Conservation (phyloP, 2,329 filamentous ascomycete genomes). For the Penicillium olsonii region DNA sequence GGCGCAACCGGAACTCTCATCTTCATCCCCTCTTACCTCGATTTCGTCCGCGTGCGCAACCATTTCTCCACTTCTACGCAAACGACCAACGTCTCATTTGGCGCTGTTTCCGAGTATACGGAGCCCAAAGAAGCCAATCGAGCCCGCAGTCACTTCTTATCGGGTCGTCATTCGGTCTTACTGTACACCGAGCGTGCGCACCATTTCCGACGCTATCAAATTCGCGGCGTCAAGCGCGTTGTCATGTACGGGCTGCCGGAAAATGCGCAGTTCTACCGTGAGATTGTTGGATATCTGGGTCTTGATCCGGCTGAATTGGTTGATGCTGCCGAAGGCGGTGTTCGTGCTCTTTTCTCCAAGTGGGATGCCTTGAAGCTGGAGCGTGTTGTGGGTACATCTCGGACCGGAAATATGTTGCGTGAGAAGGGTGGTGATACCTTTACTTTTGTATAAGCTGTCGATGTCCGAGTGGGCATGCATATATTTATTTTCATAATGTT, state of each 20-base stretch:
- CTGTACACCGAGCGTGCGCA: conserved; percentile 96
- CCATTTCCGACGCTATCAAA: conserved; percentile 85
- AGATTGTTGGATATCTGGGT: conserved; percentile 45
- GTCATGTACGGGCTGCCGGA: conserved; percentile 90
- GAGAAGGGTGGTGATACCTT: conserved; percentile 85
- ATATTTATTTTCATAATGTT: background rate
- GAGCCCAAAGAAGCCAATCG: conserved; percentile 75
- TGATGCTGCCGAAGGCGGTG: conserved; percentile 57
- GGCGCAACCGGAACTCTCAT: conserved; percentile 73
- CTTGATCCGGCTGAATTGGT: conserved; percentile 52
- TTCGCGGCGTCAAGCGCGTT: conserved; percentile 79
- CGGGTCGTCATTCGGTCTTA: conserved; percentile 76
- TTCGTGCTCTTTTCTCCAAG: conserved; percentile 72
- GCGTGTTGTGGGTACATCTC: conserved; percentile 77
- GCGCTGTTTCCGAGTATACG: conserved; percentile 85
- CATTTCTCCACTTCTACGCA: conserved; percentile 73
- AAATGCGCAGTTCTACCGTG: conserved; percentile 62
- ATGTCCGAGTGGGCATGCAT: no score
- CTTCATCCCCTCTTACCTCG: conserved; percentile 90
- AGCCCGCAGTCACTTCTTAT: conserved; percentile 83
- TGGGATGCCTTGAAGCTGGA: conserved; percentile 90
- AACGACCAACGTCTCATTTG: conserved; percentile 67
- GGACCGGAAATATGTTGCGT: conserved; percentile 79
- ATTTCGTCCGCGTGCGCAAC: conserved; percentile 92
- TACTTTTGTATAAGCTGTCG: conserved; percentile 79